Base-by-base conservation (phyloP, 228 moss, liverwort and hornwort species). In the Sphagnum fallax region DNA sequence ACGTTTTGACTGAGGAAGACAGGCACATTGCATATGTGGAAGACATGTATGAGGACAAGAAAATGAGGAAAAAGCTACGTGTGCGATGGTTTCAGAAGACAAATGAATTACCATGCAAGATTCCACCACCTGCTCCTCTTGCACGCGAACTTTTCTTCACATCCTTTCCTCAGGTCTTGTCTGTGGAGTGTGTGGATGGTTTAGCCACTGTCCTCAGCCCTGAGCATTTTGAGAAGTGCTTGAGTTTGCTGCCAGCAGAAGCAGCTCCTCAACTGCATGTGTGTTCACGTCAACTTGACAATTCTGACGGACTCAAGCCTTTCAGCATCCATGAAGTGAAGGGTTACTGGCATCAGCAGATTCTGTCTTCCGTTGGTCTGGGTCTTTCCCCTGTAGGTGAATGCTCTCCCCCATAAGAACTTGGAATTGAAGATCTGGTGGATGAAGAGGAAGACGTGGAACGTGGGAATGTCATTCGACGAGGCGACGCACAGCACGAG, bases 81-180 rank as follows among this genome's bases (percentile, higher is more conserved):
- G 91, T 94, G 48, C 88, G 94, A 10, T 94, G 94, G 94, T 94
- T 94, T 48, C 94, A 94, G 52, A 89, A 88, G 71, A 86, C 84
- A 6, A 84, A 84, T 49, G 94, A 91, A 65, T 70, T 94, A 48
- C 77, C 72, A 16, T 86, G 94, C 86, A 89, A 82, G 71, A 94
- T 94, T 47, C 94, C 91, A 47, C 78, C 84, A 71, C 94, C 91
- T 58, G 70, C 74, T 14, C 94, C 94, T 15, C 88, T 88, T 67
- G 51, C 62, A 1, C 84, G 74, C 48, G 94, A 94, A 79, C 77
- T 94, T 16, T 94, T 94, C 16, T 91, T 75, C 70, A 91, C 94
- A 0, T 83, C 79, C 6, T 94, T 88, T 53, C 83, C 82, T 72
- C 94, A 91, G 78, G 86, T 89, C 62, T 71, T 94, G 72, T 89